Evolutionary conservation across 306 rosid species (phyloP), one percentile per base, ranked within the genome.

Genomic region (Trifolium dubium): DNA sequence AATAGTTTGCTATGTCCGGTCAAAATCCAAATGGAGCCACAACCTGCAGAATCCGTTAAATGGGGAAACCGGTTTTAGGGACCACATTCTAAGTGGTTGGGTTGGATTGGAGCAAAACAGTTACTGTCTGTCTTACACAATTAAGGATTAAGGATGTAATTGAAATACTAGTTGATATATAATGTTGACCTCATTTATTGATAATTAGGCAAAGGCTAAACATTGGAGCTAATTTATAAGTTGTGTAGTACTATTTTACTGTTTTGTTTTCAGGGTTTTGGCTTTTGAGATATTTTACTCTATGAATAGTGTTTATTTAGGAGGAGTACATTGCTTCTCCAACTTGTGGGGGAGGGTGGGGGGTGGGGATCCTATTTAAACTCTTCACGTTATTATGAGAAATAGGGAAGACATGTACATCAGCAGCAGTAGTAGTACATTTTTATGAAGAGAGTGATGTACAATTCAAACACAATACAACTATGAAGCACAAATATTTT

Each of bases 261-360:
- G n/a, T n/a, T n/a, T n/a, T n/a, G n/a, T n/a, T n/a, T n/a, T n/a
- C n/a, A n/a, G n/a, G n/a, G 50, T 12, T 10, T 11, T 41, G 8
- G 44, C 10, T 39, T 10, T 11, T 11, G 23, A 23, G 23, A 23
- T 0, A 23, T 43, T 43, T 11, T 9, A 43, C 49, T 3, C 2
- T 44, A 44, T 49, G 17, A 49, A 49, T 6, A 14, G 54, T 49
- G 54, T n/a, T 44, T 19, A 18, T 15, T 8, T 18, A 61, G 35
- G 37, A 23, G 23, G 0, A n/a, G n/a, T 58, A 59, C 3, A 35
- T 61, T 32, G 31, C 32, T 61, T 61, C 10, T 4, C 66, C 43
- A 61, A 32, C 66, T 61, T 61, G 66, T 61, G 66, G 19, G 23
- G 23, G 23, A 12, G 14, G 66, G 66, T 61, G 66, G 19, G 23